Percentiles rank a stretch among this genome's conserved stretches.
Conservation (phyloP, 768 basidiomycete species). For the Clitopilus hobsonii region DNA sequence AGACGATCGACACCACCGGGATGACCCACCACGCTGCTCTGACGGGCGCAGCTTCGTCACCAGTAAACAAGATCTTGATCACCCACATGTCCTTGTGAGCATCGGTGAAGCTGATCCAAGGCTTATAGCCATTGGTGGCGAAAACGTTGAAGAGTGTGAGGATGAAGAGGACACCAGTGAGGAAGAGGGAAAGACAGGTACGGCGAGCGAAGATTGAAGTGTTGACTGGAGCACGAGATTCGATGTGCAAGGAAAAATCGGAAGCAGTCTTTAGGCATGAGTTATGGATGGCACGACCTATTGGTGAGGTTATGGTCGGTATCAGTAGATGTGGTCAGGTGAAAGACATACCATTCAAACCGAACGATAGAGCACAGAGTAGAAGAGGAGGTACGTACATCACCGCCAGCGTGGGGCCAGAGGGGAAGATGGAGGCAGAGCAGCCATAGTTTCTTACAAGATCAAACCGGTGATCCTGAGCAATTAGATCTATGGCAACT, state of each 20-base stretch:
- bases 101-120: conserved; percentile 41
- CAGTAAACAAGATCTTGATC: conserved; percentile 26
- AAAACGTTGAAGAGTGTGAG: conserved; percentile 34
- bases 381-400: conserved; percentile 44
- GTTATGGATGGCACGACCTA: conserved; percentile 32
- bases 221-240: conserved; percentile 36
- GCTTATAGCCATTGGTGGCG: conserved; percentile 21
- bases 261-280: conserved; percentile 18
- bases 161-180: conserved; percentile 37
- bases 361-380: conserved; percentile 34
- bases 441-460: conserved; percentile 57
- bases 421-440: conserved; percentile 38
- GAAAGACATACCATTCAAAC: conserved; percentile 37
- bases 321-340: not conserved
- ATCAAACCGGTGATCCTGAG: conserved; percentile 61
- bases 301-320: not conserved
- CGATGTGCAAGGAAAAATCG: conserved; percentile 27
- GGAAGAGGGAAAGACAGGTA: conserved; percentile 40
- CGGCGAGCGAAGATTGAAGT: conserved; percentile 53
- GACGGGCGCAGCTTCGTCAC: conserved; percentile 20
- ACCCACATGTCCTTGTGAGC: conserved; percentile 38
- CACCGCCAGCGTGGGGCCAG: conserved; percentile 34
- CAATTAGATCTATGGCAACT: conserved; percentile 39
- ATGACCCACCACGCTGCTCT: conserved; percentile 35
- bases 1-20: conserved; percentile 32